phyloP scores from a whole-genome alignment of 2,329 filamentous ascomycete genomes.

The Acrocalymma vagum region DNA sequence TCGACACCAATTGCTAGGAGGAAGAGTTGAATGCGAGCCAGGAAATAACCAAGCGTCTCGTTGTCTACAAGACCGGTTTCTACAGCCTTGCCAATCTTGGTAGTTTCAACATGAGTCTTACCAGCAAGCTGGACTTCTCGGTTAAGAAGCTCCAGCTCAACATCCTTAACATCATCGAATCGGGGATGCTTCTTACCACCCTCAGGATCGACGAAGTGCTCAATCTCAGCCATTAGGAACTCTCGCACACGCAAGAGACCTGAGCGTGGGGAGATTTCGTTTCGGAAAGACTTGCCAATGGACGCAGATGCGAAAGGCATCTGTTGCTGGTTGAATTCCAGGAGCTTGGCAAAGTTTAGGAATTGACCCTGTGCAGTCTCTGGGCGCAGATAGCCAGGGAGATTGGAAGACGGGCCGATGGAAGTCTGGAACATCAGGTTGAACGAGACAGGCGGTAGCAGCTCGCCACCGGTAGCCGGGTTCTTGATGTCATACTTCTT shows the following conservation, averaged over 20 bases:
- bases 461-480: conserved; percentile 78
- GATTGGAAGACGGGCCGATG: conserved; percentile 89
- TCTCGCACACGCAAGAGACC: conserved; percentile 94
- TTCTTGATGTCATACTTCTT: conserved; percentile 89
- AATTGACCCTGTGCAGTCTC: conserved; percentile 99
- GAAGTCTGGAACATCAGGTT: conserved; percentile 99
- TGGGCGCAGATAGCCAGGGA: conserved; percentile 71
- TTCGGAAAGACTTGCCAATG: conserved; percentile 97
- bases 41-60: conserved; percentile 97
- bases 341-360: conserved; percentile 93
- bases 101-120: conserved; percentile 76
- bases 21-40: conserved; percentile 93
- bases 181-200: conserved; percentile 93
- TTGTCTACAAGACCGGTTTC: conserved; percentile 87
- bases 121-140: conserved; percentile 86
- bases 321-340: conserved; percentile 92
- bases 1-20: conserved; percentile 89
- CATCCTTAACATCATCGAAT: conserved; percentile 83
- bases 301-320: conserved; percentile 98
- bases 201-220: conserved; percentile 96
- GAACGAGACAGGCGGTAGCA: conserved; percentile 85
- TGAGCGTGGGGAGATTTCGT: conserved; percentile 93
- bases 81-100: conserved; percentile 88
- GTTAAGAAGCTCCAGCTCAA: conserved; percentile 85
- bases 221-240: conserved; percentile 98